Evolutionary conservation across 1,284 basidiomycete species (phyloP).

Genomic region (Puccinia coronata): DNA sequence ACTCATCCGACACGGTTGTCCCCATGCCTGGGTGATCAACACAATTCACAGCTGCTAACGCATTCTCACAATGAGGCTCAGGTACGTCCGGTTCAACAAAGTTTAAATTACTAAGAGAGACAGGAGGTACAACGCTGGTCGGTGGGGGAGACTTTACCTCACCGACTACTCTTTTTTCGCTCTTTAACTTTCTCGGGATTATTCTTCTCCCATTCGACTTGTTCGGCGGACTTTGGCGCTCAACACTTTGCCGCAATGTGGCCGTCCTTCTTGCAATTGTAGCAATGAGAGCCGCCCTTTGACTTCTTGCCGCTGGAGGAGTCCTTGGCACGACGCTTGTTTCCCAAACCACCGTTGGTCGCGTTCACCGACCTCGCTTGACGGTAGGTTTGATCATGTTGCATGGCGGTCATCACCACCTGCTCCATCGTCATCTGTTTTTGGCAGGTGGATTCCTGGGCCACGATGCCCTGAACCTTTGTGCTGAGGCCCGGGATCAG

Average conservation of each 20-base stretch:
- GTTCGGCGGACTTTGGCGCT: background rate
- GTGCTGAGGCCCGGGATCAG: background rate
- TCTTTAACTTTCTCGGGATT: background rate
- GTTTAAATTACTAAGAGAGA: background rate
- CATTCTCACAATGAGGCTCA: background rate
- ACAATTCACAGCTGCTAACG: background rate
- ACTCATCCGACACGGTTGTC: background rate
- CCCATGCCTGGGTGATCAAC: constrained; percentile 8
- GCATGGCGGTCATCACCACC: background rate
- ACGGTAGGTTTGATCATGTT: background rate
- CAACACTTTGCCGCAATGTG: background rate
- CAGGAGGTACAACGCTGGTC: background rate
- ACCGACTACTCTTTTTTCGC: constrained; percentile 9
- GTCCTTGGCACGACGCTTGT: background rate
- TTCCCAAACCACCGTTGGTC: background rate
- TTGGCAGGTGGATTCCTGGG: too few species aligned
- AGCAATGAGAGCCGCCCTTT: background rate
- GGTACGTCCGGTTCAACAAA: background rate
- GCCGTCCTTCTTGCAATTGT: background rate
- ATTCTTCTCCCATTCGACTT: background rate
- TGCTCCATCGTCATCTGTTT: background rate
- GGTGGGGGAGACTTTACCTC: constrained; percentile 3
- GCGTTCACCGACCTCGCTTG: background rate
- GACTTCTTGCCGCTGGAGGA: background rate
- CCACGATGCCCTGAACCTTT: background rate